These are phyloP conservation scores for Glarea lozoyensis DNA, from an alignment of 495 filamentous ascomycete genomes.

Conservation along the genomic window DNA sequence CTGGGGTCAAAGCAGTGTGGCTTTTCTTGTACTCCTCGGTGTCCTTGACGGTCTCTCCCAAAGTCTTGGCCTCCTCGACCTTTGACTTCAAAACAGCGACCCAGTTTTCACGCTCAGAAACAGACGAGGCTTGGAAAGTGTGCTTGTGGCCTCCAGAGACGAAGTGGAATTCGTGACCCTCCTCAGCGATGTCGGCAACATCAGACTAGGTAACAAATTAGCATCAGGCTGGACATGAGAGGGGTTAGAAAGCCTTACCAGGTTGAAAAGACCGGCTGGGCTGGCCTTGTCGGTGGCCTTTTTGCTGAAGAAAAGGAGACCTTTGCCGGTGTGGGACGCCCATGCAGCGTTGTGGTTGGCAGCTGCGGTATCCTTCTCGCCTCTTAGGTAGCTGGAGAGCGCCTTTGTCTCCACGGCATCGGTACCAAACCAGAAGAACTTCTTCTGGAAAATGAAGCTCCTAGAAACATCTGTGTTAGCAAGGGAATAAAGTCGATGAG, in stretches of 20 bases:
- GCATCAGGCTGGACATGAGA: conserved; percentile 1
- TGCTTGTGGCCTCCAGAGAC: conserved; percentile 80
- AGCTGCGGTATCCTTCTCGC: conserved; percentile 62
- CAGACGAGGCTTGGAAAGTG: conserved; percentile 67
- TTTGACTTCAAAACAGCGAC: conserved; percentile 67
- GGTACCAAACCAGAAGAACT: conserved; percentile 88
- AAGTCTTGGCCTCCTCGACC: conserved; percentile 67
- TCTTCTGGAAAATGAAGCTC: conserved; percentile 59
- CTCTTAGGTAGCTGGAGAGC: conserved; percentile 66
- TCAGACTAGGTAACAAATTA: conserved; percentile 46
- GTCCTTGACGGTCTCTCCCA: conserved; percentile 55
- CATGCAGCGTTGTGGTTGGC: conserved; percentile 77
- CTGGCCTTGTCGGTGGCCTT: conserved; percentile 63
- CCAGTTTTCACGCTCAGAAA: conserved; percentile 85
- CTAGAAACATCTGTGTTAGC: too few species aligned
- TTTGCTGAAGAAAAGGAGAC: conserved; percentile 89
- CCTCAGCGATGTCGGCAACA: conserved; percentile 65
- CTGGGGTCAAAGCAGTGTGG: conserved; percentile 60
- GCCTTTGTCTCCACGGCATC: conserved; percentile 70
- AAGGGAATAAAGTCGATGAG: conserved; percentile 4
- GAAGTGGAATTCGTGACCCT: conserved; percentile 75
- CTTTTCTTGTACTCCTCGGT: conserved; percentile 74
- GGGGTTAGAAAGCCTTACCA: conserved; percentile 44
- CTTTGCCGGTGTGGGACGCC: conserved; percentile 90
- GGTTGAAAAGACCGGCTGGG: conserved; percentile 73